Percentiles rank a stretch among this genome's conserved stretches.
These are phyloP conservation scores for Fraxinus nigra DNA, from an alignment of 305 asterid species.

Conservation along the genomic window DNA sequence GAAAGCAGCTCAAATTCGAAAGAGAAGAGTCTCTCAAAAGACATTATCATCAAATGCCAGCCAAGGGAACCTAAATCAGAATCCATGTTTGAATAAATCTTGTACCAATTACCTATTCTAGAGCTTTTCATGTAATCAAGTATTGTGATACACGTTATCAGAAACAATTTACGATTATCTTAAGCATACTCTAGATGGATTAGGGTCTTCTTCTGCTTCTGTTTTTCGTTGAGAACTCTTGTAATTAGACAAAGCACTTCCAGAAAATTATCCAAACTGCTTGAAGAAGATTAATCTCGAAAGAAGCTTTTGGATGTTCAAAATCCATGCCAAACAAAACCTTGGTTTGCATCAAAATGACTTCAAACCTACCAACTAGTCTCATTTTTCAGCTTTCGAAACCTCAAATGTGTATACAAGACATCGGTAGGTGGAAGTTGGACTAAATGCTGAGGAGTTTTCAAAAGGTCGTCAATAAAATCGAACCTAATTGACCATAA, in stretches of 20 bases:
- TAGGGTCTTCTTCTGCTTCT: not conserved
- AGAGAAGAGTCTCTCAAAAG: constrained; percentile 38
- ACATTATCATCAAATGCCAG: constrained; percentile 23
- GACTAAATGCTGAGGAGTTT: not conserved
- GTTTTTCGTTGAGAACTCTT: not conserved
- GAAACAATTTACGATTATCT: not conserved
- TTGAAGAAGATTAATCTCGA: not conserved
- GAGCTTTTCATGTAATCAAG: not conserved
- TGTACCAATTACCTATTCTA: not conserved
- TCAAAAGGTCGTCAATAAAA: not conserved
- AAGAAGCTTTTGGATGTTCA: not conserved
- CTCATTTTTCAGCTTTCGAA: not conserved
- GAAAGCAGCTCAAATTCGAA: constrained; percentile 42
- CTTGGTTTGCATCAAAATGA: not conserved
- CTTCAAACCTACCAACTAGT: not conserved
- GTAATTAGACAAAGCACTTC: not conserved
- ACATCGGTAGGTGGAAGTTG: not conserved
- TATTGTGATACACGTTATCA: not conserved
- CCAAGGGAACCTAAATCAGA: constrained; percentile 12
- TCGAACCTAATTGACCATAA: not conserved
- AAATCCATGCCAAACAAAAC: not conserved
- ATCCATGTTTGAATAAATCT: constrained; percentile 3
- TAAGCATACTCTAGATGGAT: not conserved
- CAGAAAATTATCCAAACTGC: not conserved
- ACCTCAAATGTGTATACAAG: not conserved